Conservation (phyloP, 2,329 filamentous ascomycete species). For the Hypoxylon sp. region DNA sequence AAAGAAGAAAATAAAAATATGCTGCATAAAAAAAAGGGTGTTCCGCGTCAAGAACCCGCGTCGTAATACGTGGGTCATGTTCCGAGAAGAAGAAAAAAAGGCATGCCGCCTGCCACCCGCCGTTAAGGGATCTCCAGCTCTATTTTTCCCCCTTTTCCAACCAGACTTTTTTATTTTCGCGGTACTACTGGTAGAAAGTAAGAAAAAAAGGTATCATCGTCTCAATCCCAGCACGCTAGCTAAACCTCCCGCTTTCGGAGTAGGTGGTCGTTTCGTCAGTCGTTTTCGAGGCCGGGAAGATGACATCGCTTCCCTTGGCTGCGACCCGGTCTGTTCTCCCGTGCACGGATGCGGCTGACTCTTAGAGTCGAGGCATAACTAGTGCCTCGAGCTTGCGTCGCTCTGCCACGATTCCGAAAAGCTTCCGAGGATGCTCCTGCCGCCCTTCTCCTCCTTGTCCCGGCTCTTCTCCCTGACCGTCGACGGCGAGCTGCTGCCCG, state of each 20-base stretch:
- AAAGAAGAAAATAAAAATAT: background rate
- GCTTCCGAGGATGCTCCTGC: conserved; percentile 39
- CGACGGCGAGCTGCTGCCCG: conserved; percentile 26
- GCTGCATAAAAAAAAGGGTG: no score
- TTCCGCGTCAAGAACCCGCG: background rate
- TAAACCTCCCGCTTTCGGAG: conserved; percentile 1
- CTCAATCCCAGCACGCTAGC: conserved; percentile 7
- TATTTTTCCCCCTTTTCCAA: conserved; percentile 19
- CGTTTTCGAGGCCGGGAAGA: conserved; percentile 13
- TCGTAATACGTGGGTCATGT: background rate
- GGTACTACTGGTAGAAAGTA: background rate
- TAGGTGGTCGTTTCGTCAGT: conserved; percentile 17
- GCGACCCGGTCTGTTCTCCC: conserved; percentile 8
- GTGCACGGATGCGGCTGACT: conserved; percentile 13
- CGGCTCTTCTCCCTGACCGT: conserved; percentile 42
- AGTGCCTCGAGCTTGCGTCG: conserved; percentile 45
- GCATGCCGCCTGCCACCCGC: background rate
- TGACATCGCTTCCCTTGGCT: background rate
- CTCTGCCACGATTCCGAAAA: conserved; percentile 45
- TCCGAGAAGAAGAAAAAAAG: background rate
- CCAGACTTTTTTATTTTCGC: background rate
- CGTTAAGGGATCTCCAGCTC: no score
- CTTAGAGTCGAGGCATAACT: conserved; percentile 40
- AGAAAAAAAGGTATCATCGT: background rate
- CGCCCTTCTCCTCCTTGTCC: conserved; percentile 43